Conservation (phyloP, 2,329 filamentous ascomycete genomes). For the Aspergillus quadricinctus region DNA sequence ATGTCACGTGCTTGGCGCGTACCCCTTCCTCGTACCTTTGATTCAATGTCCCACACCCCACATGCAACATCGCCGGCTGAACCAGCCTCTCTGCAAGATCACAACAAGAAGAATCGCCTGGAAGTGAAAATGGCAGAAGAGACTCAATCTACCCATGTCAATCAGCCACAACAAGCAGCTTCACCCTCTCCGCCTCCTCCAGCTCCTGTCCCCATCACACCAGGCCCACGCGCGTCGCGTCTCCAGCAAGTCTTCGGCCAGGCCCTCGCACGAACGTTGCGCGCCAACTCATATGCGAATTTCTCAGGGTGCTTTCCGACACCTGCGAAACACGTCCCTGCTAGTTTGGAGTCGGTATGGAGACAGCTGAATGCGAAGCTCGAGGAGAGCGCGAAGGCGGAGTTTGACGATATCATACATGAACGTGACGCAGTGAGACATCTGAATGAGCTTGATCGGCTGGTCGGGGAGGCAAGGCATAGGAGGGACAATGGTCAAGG, state of each 20-base stretch:
- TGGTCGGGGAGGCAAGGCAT: conserved; percentile 55
- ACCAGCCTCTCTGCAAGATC: conserved; percentile 1
- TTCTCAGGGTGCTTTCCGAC: conserved; percentile 63
- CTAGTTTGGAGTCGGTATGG: conserved; percentile 54
- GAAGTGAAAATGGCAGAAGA: conserved; percentile 18
- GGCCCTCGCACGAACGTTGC: conserved; percentile 56
- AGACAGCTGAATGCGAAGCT: conserved; percentile 56
- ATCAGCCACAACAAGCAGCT: conserved; percentile 13
- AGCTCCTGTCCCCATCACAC: conserved; percentile 52
- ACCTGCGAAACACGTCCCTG: conserved; percentile 53
- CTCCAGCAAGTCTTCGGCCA: conserved; percentile 58
- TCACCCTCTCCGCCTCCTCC: conserved; percentile 50
- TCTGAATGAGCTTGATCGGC: conserved; percentile 57
- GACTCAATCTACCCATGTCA: conserved; percentile 8
- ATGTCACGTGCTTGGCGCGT: background rate
- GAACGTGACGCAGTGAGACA: conserved; percentile 54
- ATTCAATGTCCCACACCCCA: background rate
- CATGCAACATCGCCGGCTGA: conserved; percentile 7
- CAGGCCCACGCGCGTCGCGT: conserved; percentile 57
- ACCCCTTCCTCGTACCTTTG: background rate
- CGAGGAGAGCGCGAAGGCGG: conserved; percentile 52
- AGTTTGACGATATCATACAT: conserved; percentile 58
- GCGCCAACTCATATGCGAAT: conserved; percentile 57
- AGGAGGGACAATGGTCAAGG: conserved; percentile 44
- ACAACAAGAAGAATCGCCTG: conserved; percentile 1